Evolutionary conservation across 805 yeast species (phyloP), one percentile per base, ranked within the genome.

Genomic region (Yamadazyma tumulicola): DNA sequence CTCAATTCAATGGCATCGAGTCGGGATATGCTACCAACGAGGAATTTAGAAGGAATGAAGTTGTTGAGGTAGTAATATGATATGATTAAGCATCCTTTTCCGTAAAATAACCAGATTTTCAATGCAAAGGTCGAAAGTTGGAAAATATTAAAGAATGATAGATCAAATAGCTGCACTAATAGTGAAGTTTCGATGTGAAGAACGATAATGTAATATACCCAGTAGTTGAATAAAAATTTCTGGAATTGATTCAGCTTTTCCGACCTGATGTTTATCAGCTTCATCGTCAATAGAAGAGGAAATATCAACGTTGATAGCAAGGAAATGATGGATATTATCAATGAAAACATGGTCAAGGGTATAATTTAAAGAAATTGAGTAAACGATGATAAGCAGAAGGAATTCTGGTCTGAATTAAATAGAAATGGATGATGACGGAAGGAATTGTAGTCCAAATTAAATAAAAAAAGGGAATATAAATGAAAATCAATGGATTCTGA

Each of bases 21-120:
- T 10, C 34, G 33, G 12, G 30, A 29, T 9, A 6, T 14, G 6
- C 20, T 18, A 6, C 18, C 26, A 5, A 19, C 12, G 4, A 32
- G 32, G 28, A 23, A 23, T 20, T n/a, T 12, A 10, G 26, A 11
- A 3, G 21, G 38, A 2, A 42, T 31, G 15, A 44, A 18, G 14
- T 22, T 27, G 12, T 37, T 34, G 5, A 37, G 17, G 29, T 45
- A 48, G 27, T 35, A 49, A 22, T 52, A 39, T 25, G 42, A 49
- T 11, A 51, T n/a, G 2, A 53, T 39, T 15, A 53, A 34, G 34
- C 58, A 53, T 1, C 58, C 58, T 36, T 50, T 52, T 17, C 48
- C 45, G 31, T 46, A 53, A 29, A 53, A 52, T 8, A 53, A 39
- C 58, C 58, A 53, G 11, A 46, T 7, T 30, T 45, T 50, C 4